These are phyloP conservation scores for Fomes fomentarius DNA, from an alignment of 1,284 basidiomycete genomes.

Conservation along the genomic window DNA sequence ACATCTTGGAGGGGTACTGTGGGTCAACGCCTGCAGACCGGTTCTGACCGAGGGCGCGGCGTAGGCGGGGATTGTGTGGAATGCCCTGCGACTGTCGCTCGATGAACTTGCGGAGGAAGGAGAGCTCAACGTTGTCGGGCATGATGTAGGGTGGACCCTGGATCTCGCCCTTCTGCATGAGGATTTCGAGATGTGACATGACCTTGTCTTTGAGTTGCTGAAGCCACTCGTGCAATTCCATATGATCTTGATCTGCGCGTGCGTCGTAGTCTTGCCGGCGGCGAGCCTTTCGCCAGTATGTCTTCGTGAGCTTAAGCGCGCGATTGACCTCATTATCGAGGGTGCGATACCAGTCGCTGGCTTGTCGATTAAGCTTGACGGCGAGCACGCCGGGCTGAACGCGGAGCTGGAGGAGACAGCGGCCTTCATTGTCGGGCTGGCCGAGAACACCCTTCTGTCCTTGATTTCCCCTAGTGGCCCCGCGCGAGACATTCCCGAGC, in stretches of 20 bases:
- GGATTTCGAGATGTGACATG: constrained; percentile 79
- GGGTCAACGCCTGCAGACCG: constrained; percentile 27
- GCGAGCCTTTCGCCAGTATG: constrained; percentile 77
- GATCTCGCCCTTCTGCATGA: constrained; percentile 84
- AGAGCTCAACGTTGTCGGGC: constrained; percentile 74
- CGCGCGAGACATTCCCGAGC: constrained; percentile 78
- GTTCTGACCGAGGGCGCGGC: constrained; percentile 39
- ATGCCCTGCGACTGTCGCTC: constrained; percentile 72
- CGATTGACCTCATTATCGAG: constrained; percentile 76
- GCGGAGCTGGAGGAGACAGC: constrained; percentile 70
- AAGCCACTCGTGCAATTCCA: constrained; percentile 83
- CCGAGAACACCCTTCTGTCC: constrained; percentile 78
- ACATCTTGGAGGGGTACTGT: constrained; percentile 24
- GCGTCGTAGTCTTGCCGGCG: constrained; percentile 81
- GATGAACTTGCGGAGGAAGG: constrained; percentile 78
- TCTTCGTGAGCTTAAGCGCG: constrained; percentile 80
- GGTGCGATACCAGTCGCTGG: constrained; percentile 78
- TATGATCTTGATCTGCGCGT: constrained; percentile 81
- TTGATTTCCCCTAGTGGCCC: constrained; percentile 82
- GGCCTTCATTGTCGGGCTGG: constrained; percentile 68
- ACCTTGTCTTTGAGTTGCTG: constrained; percentile 84
- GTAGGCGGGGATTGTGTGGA: constrained; percentile 76
- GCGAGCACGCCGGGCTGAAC: constrained; percentile 80
- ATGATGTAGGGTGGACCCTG: constrained; percentile 78
- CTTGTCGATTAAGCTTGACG: constrained; percentile 69